Base-by-base conservation (phyloP, 306 rosid genomes). In the Corylus americana region DNA sequence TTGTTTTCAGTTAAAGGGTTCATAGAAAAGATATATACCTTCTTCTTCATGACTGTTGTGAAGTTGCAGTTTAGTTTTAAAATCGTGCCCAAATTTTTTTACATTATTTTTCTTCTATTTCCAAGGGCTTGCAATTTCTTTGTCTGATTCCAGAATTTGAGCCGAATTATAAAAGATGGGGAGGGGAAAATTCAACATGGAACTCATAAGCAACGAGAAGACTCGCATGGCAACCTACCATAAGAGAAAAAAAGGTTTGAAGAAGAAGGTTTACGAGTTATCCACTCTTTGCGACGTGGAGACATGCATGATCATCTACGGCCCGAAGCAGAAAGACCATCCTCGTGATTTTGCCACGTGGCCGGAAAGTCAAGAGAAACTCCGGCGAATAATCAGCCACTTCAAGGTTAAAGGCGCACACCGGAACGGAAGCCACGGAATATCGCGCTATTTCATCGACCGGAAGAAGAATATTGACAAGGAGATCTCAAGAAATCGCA, bases 241-340 rank as follows among this genome's bases (percentile, higher is more conserved):
- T 7, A 55, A 63, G 22, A 71, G 83, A 71, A 83, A 2, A 2
- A 31, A 75, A 1, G 80, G 77, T 12, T 47, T 79, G 18, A 1
- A 54, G 59, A 79, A 42, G 5, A 79, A 83, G 73, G 8, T 50
- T 4, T 31, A 39, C 1, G n/a, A 79, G 22, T 11, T 79, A 5
- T 59, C 72, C 5, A 79, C 64, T 3, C 77, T 72, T 1, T 78
- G 77, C 49, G 64, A 62, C 12, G 62, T 79, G 2, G 64, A 79
- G 7, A 6, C 29, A 1, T 49, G 73, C 73, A 11, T 79, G n/a
- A 48, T 71, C 8, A 3, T 79, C 14, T 72, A 59, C 2, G 12
- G 62, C 16, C 77, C 77, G 1, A 16, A 35, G 11, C 20, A 44
- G 2, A 8, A 45, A 0, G 16, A 9, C 37, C 8, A 50, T 3